These are phyloP conservation scores for Trypanosomatidae sp. DNA, from an alignment of 208 protist genomes.

Conservation along the genomic window DNA sequence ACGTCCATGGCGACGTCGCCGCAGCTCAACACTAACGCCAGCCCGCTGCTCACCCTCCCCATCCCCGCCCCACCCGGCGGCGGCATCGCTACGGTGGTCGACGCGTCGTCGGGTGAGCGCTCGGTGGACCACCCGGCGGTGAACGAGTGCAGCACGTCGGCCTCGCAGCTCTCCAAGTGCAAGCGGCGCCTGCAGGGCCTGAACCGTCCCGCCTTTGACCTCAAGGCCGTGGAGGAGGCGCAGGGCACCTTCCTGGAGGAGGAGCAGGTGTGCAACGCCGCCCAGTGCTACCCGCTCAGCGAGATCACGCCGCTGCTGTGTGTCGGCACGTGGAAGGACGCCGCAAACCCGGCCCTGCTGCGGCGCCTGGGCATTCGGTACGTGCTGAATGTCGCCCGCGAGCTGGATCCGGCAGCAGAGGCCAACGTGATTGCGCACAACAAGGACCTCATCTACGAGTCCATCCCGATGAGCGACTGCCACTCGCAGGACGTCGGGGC, in stretches of 20 bases:
- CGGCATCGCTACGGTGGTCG: too few species aligned
- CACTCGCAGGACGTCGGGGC: constrained; percentile 54
- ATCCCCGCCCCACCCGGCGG: too few species aligned
- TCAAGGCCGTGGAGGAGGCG: constrained; percentile 47
- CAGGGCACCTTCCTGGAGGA: constrained; percentile 22
- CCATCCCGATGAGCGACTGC: constrained; percentile 73
- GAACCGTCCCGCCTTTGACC: constrained; percentile 56
- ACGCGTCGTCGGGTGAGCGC: too few species aligned
- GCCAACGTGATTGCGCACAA: constrained; percentile 17
- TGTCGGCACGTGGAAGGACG: constrained; percentile 80
- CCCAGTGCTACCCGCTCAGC: constrained; percentile 61
- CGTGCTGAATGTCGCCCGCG: constrained; percentile 79
- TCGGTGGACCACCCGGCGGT: background rate
- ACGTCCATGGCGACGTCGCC: background rate
- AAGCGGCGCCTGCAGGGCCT: constrained; percentile 34
- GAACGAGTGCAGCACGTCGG: background rate
- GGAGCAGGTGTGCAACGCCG: constrained; percentile 63
- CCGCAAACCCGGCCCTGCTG: constrained; percentile 49
- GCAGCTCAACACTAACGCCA: background rate
- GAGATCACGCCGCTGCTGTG: constrained; percentile 60
- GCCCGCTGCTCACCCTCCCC: background rate
- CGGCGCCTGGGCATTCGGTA: constrained; percentile 51
- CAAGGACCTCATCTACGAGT: constrained; percentile 38
- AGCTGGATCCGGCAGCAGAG: constrained; percentile 44
- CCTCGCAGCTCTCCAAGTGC: constrained; percentile 42